Evolutionary conservation across 2,329 filamentous ascomycete species (phyloP), one percentile per base, ranked within the genome.

Genomic region (Trichoderma sp.): DNA sequence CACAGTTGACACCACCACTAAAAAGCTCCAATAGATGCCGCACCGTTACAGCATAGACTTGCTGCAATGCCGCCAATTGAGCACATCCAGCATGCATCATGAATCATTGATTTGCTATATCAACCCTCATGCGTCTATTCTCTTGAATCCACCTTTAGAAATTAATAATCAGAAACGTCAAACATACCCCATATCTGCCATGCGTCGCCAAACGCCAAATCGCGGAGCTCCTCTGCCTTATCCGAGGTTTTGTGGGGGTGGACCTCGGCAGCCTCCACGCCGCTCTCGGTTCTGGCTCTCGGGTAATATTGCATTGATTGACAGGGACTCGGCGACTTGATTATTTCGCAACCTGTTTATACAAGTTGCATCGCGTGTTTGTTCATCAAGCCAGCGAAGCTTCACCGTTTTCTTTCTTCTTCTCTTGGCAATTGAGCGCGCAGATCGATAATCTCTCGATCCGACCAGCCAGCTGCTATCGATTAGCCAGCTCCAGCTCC

Each of bases 181-280:
- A 6, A 49, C 21, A 10, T 49, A 13, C 47, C 19, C 47, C 47
- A 49, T 49, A 21, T 10, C 4, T 43, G 16, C 14, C 37, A 43
- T 19, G 40, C 40, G 5, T 21, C 47, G 47, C 47, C 47, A 21
- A 49, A 49, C 7, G n/a, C 13, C 24, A 61, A 40, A 64, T 7
- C 61, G 47, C 37, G 60, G 60, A 63, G 60, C 47, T 43, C 35
- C 13, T 29, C 5, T 24, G 40, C 63, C 52, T 40, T 52, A 67
- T 67, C 63, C 63, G 63, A 67, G 63, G 63, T 67, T 58, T 59
- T 67, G 63, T 67, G 63, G 63, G 63, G 63, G 63, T 59, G 63
- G 63, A 67, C 63, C 63, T 67, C 63, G 63, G 63, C 55, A 58
- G 53, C 53, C 40, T 47, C 27, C 35, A 66, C 27, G 37, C 53